Conservation (phyloP, 1,284 basidiomycete species). For the Xanthoconium separans region DNA sequence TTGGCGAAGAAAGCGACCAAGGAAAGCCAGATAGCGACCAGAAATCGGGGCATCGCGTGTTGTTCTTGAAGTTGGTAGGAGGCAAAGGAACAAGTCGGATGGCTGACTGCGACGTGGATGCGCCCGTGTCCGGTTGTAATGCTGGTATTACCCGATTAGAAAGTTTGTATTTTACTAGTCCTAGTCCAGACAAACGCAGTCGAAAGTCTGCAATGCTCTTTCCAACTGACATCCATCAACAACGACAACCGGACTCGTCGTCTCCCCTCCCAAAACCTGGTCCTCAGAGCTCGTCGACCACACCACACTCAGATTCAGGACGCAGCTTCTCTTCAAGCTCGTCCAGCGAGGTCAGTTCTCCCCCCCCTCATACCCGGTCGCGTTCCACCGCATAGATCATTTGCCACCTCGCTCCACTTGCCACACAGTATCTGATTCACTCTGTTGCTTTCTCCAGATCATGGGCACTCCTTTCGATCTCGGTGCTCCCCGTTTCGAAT, state of each 20-base stretch:
- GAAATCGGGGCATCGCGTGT: background rate
- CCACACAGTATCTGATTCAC: background rate
- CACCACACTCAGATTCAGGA: slow-evolving; percentile 31
- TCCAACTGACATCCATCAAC: slow-evolving; percentile 17
- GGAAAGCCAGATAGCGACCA: slow-evolving; percentile 18
- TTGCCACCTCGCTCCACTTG: background rate
- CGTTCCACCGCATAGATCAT: background rate
- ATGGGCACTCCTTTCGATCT: slow-evolving; percentile 35
- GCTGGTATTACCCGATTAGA: too few species aligned
- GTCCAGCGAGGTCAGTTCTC: slow-evolving; percentile 29
- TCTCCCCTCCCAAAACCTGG: background rate
- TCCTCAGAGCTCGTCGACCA: slow-evolving; percentile 2
- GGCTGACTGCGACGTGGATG: background rate
- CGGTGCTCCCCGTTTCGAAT: slow-evolving; percentile 33
- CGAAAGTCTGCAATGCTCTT: slow-evolving; percentile 22
- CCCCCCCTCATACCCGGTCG: background rate
- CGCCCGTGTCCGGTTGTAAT: too few species aligned
- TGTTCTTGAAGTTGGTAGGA: too few species aligned
- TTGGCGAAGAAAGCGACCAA: slow-evolving; percentile 9
- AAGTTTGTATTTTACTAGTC: too few species aligned
- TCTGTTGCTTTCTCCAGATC: slow-evolving; percentile 20
- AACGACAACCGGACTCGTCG: background rate
- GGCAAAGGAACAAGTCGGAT: background rate
- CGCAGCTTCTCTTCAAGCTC: slow-evolving; percentile 31
- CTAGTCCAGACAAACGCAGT: slow-evolving; percentile 16